Conservation (phyloP, 805 yeast species). For the Komagataella pastoris region DNA sequence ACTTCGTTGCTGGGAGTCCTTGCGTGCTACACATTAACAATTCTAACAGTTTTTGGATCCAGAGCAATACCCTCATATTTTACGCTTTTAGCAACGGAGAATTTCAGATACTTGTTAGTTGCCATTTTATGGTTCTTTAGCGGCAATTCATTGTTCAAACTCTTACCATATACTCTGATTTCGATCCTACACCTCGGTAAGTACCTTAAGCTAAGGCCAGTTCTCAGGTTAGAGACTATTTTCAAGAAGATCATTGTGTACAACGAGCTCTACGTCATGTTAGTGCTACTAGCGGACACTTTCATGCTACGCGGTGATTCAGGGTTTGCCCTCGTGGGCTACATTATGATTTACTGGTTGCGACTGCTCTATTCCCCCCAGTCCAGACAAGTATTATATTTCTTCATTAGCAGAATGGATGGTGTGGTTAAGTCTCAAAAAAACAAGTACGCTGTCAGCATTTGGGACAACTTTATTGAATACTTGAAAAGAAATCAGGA, state of each 20-base stretch:
- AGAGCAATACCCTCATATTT: conserved; percentile 44
- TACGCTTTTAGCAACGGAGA: conserved; percentile 57
- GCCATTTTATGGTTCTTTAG: conserved; percentile 49
- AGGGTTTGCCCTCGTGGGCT: conserved; percentile 52
- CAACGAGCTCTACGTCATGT: conserved; percentile 42
- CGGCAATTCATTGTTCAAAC: conserved; percentile 50
- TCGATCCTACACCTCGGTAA: conserved; percentile 43
- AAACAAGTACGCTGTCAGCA: conserved; percentile 27
- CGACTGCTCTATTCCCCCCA: conserved; percentile 44
- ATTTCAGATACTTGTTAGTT: conserved; percentile 55
- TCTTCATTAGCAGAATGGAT: conserved; percentile 29
- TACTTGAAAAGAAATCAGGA: conserved; percentile 27
- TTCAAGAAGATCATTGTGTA: conserved; percentile 40
- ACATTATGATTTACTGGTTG: conserved; percentile 54
- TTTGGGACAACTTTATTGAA: conserved; percentile 25
- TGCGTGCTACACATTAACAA: conserved; percentile 35
- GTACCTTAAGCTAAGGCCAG: conserved; percentile 23
- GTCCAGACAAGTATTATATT: conserved; percentile 28
- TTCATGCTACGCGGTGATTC: conserved; percentile 50
- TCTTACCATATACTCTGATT: conserved; percentile 45
- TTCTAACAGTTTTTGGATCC: conserved; percentile 46
- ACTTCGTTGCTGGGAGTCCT: conserved; percentile 43
- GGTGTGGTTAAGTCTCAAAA: conserved; percentile 24
- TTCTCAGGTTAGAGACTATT: conserved; percentile 22
- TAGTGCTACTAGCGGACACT: conserved; percentile 45